Evolutionary conservation across 2,329 filamentous ascomycete species (phyloP).

Genomic region (Bimuria novae-zelandiae): DNA sequence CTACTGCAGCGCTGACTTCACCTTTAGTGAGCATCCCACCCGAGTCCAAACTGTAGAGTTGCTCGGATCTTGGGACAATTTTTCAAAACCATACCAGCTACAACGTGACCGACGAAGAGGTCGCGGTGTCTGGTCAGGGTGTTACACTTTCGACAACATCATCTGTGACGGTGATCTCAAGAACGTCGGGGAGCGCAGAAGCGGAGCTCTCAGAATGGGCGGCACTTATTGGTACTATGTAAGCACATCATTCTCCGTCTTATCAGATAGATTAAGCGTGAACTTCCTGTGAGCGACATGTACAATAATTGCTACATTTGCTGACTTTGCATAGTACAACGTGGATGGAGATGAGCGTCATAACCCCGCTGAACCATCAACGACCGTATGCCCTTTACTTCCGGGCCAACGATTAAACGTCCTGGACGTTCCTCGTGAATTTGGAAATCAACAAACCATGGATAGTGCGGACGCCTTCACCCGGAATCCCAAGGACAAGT

Average conservation of each 20-base stretch:
- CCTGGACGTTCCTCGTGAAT: conserved; percentile 76
- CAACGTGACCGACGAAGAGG: conserved; percentile 77
- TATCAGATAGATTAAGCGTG: no score
- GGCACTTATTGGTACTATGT: conserved; percentile 96
- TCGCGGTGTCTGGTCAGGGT: conserved; percentile 80
- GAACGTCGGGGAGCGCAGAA: conserved; percentile 60
- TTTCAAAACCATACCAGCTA: conserved; percentile 77
- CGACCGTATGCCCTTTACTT: conserved; percentile 79
- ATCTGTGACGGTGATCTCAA: conserved; percentile 73
- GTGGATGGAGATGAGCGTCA: conserved; percentile 78
- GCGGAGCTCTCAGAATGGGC: conserved; percentile 87
- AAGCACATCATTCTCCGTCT: conserved; percentile 56
- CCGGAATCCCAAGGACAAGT: conserved; percentile 79
- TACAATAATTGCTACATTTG: neutral
- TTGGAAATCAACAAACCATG: conserved; percentile 66
- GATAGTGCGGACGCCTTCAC: conserved; percentile 71
- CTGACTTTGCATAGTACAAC: conserved; percentile 67
- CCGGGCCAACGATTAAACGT: conserved; percentile 89
- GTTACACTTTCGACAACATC: conserved; percentile 84
- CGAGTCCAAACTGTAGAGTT: conserved; percentile 73
- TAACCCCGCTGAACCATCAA: conserved; percentile 73
- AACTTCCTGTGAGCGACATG: neutral
- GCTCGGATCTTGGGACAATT: conserved; percentile 96
- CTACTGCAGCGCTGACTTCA: conserved; percentile 26
- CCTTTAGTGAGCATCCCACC: conserved; percentile 39